Evolutionary conservation across 2,329 filamentous ascomycete genomes (phyloP).

Genomic region (Colletotrichum brevisporum): DNA sequence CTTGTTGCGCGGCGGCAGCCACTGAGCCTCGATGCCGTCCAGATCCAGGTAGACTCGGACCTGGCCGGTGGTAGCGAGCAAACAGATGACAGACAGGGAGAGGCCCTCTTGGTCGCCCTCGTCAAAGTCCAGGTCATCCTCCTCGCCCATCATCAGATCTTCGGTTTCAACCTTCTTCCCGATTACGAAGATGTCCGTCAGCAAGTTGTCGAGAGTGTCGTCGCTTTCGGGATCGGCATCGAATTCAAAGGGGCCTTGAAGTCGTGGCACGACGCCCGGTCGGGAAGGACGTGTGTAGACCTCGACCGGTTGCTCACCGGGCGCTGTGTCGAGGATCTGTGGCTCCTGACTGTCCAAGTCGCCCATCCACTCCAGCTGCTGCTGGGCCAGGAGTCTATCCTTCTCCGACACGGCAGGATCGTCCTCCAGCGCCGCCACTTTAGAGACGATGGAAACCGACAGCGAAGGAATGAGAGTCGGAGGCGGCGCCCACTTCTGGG

Average conservation of each 20-base stretch:
- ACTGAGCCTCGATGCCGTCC: constrained; percentile 75
- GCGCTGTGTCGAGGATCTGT: constrained; percentile 63
- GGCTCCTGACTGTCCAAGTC: constrained; percentile 76
- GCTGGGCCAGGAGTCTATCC: constrained; percentile 71
- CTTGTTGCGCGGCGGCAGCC: constrained; percentile 72
- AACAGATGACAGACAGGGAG: constrained; percentile 71
- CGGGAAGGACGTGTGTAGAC: constrained; percentile 70
- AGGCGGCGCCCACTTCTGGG: constrained; percentile 86
- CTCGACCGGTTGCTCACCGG: constrained; percentile 65
- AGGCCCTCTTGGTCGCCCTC: constrained; percentile 71
- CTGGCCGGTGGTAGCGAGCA: constrained; percentile 73
- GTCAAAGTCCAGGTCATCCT: constrained; percentile 71
- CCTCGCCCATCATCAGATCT: constrained; percentile 75
- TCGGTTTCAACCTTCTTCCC: constrained; percentile 73
- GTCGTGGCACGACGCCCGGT: constrained; percentile 70
- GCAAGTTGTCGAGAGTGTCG: constrained; percentile 68
- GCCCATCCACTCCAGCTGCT: constrained; percentile 78
- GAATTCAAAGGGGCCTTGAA: constrained; percentile 75
- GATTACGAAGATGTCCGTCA: constrained; percentile 75
- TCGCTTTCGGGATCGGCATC: constrained; percentile 69
- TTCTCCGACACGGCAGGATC: constrained; percentile 67
- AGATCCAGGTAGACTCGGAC: constrained; percentile 73
- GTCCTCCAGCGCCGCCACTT: constrained; percentile 74
- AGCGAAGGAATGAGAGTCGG: constrained; percentile 84
- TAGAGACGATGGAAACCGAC: constrained; percentile 85